Percentiles rank a stretch among this genome's conserved stretches.
phyloP scores from a whole-genome alignment of 768 basidiomycete species.

The Saitozyma sp. region DNA sequence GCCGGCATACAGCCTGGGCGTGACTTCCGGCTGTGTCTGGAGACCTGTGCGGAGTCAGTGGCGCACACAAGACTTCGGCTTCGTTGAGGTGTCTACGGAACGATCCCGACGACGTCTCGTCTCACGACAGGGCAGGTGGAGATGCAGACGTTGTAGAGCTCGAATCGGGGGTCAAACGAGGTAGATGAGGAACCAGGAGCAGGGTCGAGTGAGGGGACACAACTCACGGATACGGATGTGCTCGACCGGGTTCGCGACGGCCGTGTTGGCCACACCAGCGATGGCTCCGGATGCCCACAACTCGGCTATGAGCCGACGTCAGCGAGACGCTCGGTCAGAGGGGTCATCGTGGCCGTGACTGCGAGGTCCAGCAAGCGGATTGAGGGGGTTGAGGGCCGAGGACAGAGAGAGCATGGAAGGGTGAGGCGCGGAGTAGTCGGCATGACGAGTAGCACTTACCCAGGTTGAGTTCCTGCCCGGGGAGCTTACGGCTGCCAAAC shows the following conservation, averaged over 20 bases:
- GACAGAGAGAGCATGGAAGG: neutral
- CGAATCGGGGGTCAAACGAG: no score
- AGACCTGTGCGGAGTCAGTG: constrained; percentile 62
- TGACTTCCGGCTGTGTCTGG: constrained; percentile 77
- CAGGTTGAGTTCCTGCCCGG: constrained; percentile 66
- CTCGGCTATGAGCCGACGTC: constrained; percentile 57
- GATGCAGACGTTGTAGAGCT: no score
- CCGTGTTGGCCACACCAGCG: constrained; percentile 85
- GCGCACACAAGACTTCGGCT: neutral
- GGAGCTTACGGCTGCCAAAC: constrained; percentile 67
- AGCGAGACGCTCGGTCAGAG: neutral
- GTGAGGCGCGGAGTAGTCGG: neutral
- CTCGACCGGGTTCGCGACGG: constrained; percentile 94
- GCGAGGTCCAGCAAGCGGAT: no score
- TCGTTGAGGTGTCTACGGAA: no score
- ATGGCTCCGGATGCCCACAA: constrained; percentile 73
- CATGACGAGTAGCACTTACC: constrained; percentile 54
- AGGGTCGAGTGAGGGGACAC: neutral
- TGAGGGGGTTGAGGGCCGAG: constrained; percentile 1
- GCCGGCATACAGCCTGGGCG: constrained; percentile 73
- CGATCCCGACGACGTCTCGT: no score
- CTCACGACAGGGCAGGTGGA: no score
- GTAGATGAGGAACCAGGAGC: neutral
- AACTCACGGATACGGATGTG: constrained; percentile 90
- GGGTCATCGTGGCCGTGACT: no score